Evolutionary conservation across 75 land plant genomes (phyloP).

Genomic region (Sequoia sempervirens): DNA sequence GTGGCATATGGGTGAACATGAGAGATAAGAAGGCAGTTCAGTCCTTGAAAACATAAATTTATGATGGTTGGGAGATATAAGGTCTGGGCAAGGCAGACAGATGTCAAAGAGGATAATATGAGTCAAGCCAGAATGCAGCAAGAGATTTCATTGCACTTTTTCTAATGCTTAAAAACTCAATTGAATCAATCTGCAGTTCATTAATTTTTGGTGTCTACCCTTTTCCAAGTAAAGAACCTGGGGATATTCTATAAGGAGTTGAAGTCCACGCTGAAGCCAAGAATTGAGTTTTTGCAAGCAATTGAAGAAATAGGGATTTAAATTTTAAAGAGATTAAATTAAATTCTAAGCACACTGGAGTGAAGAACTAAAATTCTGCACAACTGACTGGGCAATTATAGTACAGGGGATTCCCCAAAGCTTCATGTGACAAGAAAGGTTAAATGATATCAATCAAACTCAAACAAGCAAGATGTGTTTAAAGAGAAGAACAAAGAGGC

Average conservation of each 20-base stretch:
- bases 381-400: no score
- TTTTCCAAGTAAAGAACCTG: neutral
- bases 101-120: no score
- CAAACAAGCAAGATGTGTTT: no score
- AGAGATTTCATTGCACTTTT: neutral
- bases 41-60: neutral
- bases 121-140: neutral
- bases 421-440: neutral
- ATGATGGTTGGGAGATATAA: neutral
- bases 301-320: neutral
- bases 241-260: neutral
- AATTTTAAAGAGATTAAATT: no score
- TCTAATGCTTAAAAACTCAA: no score
- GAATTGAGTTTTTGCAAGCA: no score
- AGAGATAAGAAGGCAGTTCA: neutral
- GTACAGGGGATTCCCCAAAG: neutral
- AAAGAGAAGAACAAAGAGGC: no score
- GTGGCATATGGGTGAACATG: neutral
- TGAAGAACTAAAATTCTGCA: neutral
- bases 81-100: neutral
- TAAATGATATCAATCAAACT: no score
- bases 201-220: neutral
- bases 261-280: neutral
- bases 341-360: no score
- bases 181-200: neutral